Conservation (phyloP, 192 early-diverging fungal genomes). For the Backusella tuberculispora region DNA sequence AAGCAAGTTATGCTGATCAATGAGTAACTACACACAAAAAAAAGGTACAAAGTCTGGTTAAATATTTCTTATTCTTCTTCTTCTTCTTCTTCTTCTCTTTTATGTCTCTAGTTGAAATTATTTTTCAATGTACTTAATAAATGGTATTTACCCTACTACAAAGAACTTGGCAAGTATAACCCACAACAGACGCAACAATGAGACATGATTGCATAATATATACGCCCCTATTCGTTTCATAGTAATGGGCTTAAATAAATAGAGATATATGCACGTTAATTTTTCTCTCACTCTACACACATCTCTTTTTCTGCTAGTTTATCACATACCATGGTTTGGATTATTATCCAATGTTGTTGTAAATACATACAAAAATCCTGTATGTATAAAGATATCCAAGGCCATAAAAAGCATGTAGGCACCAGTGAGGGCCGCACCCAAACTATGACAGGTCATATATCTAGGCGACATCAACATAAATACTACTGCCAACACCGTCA, state of each 20-base stretch:
- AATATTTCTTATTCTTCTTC: no score
- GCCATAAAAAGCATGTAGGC: slow-evolving; percentile 46
- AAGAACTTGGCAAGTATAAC: background rate
- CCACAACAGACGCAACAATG: slow-evolving; percentile 1
- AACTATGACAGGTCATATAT: slow-evolving; percentile 22
- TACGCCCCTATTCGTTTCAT: background rate
- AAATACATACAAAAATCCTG: slow-evolving; percentile 42
- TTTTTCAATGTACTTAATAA: no score
- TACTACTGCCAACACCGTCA: slow-evolving; percentile 35
- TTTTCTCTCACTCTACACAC: background rate
- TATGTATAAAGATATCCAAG: slow-evolving; percentile 45
- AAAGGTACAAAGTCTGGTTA: no score
- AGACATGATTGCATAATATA: slow-evolving; percentile 23
- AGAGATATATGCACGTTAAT: background rate
- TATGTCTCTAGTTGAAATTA: no score
- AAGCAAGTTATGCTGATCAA: no score
- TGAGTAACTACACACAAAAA: no score
- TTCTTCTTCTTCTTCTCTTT: no score
- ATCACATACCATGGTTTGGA: slow-evolving; percentile 22
- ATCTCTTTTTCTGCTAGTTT: background rate
- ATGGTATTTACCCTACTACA: no score
- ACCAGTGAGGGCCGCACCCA: slow-evolving; percentile 40
- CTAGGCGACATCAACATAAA: slow-evolving; percentile 28
- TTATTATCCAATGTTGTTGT: slow-evolving; percentile 26
- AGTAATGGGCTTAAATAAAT: background rate